phyloP scores from a whole-genome alignment of 495 filamentous ascomycete species.

The Poronia punctata region DNA sequence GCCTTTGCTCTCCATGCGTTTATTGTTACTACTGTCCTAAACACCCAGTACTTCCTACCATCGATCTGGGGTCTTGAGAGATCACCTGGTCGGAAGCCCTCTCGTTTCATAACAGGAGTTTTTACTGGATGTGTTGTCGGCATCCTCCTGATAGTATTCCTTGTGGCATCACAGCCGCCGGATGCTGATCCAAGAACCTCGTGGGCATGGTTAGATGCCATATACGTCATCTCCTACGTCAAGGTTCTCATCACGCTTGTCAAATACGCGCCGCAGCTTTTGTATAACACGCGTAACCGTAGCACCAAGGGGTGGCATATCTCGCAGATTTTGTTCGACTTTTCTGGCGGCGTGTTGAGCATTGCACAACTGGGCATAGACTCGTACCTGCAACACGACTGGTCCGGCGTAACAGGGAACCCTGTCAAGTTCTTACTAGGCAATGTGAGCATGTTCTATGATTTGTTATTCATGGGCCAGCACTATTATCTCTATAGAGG shows the following conservation, averaged over 20 bases:
- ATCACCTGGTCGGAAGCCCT: constrained; percentile 44
- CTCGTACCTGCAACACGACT: constrained; percentile 74
- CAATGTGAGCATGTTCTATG: constrained; percentile 80
- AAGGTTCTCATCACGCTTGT: constrained; percentile 84
- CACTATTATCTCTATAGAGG: constrained; percentile 73
- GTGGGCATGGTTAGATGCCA: constrained; percentile 43
- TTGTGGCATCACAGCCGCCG: constrained; percentile 49
- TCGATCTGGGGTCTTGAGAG: constrained; percentile 68
- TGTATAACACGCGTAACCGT: constrained; percentile 71
- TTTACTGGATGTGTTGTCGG: constrained; percentile 57
- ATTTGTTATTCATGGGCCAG: constrained; percentile 76
- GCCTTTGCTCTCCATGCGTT: constrained; percentile 76
- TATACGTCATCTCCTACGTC: constrained; percentile 76
- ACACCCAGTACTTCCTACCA: constrained; percentile 67
- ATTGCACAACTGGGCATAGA: constrained; percentile 77
- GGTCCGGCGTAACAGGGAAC: constrained; percentile 85
- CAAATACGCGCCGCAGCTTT: constrained; percentile 87
- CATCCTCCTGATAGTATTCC: constrained; percentile 46
- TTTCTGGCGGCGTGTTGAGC: constrained; percentile 74
- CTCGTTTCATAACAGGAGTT: constrained; percentile 58
- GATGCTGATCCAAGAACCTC: constrained; percentile 35
- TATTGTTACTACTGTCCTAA: constrained; percentile 56
- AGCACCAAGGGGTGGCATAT: constrained; percentile 89
- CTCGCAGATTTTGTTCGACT: constrained; percentile 74
- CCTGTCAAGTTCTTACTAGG: constrained; percentile 82